Percentiles rank a stretch among this genome's conserved stretches.
Evolutionary conservation across 179 eudicot genomes (phyloP).

Genomic region (Heliamphora pulchella): DNA sequence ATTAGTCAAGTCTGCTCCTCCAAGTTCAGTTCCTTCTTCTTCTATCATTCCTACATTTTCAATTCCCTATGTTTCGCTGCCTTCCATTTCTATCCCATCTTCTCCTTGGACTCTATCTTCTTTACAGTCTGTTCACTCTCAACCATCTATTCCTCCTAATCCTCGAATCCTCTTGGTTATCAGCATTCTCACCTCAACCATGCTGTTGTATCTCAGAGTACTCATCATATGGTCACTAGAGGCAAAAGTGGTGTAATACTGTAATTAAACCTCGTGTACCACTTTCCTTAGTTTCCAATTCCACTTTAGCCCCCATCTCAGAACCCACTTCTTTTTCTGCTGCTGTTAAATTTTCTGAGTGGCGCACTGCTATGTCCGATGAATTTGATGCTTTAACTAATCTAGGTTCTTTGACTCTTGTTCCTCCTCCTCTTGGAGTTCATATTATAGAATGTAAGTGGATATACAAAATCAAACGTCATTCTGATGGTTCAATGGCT

Average conservation of each 20-base stretch:
- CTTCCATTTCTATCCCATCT: too few relatives aligned
- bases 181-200: too few relatives aligned
- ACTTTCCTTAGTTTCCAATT: background rate
- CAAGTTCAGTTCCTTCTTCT: background rate
- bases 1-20: too few relatives aligned
- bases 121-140: too few relatives aligned
- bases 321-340: background rate
- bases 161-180: too few relatives aligned
- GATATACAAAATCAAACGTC: background rate
- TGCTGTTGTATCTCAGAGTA: too few relatives aligned
- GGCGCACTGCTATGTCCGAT: background rate
- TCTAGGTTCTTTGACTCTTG: background rate
- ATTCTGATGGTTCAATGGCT: background rate
- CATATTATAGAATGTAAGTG: background rate
- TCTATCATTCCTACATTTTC: background rate
- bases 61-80: background rate
- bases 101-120: too few relatives aligned
- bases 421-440: background rate
- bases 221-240: too few relatives aligned
- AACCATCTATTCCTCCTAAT: too few relatives aligned
- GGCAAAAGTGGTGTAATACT: background rate
- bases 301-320: background rate
- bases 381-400: background rate
- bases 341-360: background rate
- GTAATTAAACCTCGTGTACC: background rate